These are phyloP conservation scores for Rhinocladiella mackenziei DNA, from an alignment of 2,329 filamentous ascomycete genomes.

Conservation along the genomic window DNA sequence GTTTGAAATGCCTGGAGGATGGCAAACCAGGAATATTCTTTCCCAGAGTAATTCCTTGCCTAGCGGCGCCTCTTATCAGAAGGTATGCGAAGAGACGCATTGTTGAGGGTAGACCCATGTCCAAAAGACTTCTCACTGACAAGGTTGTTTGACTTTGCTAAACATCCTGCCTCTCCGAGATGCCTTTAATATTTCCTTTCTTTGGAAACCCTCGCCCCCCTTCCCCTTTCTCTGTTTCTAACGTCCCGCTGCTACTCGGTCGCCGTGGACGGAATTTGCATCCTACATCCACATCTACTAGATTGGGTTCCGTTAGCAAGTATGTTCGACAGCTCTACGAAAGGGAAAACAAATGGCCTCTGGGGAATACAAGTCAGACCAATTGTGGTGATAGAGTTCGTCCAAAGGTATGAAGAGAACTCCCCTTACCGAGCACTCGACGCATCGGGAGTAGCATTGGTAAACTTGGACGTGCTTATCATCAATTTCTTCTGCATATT, in stretches of 20 bases:
- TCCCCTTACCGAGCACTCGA: too few species aligned
- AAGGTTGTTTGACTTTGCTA: conserved; percentile 3
- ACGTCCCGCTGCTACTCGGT: too few species aligned
- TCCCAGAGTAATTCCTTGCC: conserved; percentile 11
- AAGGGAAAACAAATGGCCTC: too few species aligned
- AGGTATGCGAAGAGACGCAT: conserved; percentile 3
- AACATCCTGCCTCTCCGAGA: not conserved
- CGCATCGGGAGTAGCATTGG: too few species aligned
- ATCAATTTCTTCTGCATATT: not conserved
- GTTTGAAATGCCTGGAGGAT: conserved; percentile 11
- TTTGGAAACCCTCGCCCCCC: not conserved
- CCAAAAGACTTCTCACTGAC: not conserved
- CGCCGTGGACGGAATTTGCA: too few species aligned
- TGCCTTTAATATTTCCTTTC: not conserved
- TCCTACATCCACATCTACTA: too few species aligned
- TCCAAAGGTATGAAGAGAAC: too few species aligned
- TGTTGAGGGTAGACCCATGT: conserved; percentile 6
- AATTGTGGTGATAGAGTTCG: too few species aligned
- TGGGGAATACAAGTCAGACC: too few species aligned
- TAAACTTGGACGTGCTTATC: not conserved
- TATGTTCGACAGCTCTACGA: too few species aligned
- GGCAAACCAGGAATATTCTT: conserved; percentile 14
- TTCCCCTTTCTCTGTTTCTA: not conserved
- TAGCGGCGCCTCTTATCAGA: conserved; percentile 12
- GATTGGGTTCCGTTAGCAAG: too few species aligned